These are phyloP conservation scores for Mallotus repandus DNA, from an alignment of 441 rosid species.

Conservation along the genomic window DNA sequence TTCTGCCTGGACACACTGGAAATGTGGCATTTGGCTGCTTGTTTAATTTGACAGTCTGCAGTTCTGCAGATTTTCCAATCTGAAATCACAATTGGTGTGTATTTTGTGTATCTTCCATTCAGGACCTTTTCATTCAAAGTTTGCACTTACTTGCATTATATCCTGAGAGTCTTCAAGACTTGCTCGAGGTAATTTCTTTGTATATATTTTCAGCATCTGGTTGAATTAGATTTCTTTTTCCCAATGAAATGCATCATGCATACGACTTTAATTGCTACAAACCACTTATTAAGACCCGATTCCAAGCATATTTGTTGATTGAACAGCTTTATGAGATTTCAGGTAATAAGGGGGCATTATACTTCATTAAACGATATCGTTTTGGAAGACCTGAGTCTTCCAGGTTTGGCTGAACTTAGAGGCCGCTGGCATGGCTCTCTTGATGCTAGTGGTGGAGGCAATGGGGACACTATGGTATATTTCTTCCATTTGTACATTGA, in stretches of 20 bases:
- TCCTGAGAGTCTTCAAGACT: slow-evolving; percentile 78
- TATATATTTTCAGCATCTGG: slow-evolving; percentile 1
- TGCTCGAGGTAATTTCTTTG: slow-evolving; percentile 71
- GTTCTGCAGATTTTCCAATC: slow-evolving; percentile 2
- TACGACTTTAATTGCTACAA: slow-evolving; percentile 6
- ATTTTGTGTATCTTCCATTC: slow-evolving; percentile 31
- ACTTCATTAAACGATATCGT: slow-evolving; percentile 68
- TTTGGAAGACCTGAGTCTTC: slow-evolving; percentile 80
- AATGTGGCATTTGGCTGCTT: slow-evolving; percentile 2
- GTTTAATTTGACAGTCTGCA: background rate
- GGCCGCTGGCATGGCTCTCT: slow-evolving; percentile 97
- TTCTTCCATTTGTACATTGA: slow-evolving; percentile 20
- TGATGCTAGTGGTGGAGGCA: slow-evolving; percentile 99
- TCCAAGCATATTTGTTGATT: slow-evolving; percentile 9
- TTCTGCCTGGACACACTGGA: slow-evolving; percentile 22
- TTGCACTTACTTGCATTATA: slow-evolving; percentile 75
- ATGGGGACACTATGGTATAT: slow-evolving; percentile 94
- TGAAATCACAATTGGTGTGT: slow-evolving; percentile 15
- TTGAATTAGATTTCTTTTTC: slow-evolving; percentile 12
- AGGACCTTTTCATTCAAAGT: slow-evolving; percentile 96
- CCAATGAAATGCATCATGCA: slow-evolving; percentile 8
- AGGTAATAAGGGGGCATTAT: slow-evolving; percentile 76
- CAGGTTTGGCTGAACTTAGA: slow-evolving; percentile 92
- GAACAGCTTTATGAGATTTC: slow-evolving; percentile 29
- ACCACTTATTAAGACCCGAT: background rate